Conservation (phyloP, 257 asterid genomes). For the Scutellaria barbata region DNA sequence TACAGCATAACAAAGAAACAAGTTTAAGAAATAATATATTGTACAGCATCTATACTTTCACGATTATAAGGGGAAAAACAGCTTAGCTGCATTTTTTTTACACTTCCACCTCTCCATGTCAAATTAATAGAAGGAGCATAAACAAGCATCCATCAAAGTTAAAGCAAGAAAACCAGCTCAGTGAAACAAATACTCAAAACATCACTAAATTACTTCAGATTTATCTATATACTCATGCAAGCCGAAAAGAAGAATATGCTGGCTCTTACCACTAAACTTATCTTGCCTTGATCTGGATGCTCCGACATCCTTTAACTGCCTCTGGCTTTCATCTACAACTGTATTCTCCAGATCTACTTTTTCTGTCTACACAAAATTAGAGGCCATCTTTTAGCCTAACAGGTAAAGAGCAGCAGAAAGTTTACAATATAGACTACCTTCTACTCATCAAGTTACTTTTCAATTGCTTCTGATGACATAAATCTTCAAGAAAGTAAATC, state of each 20-base stretch:
- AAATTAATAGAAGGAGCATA: slow-evolving; percentile 19
- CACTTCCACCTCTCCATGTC: slow-evolving; percentile 3
- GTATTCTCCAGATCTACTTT: slow-evolving; percentile 97
- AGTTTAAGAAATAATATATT: slow-evolving; percentile 9
- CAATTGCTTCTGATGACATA: background rate
- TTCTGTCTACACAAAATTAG: slow-evolving; percentile 73
- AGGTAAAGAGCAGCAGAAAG: slow-evolving; percentile 17
- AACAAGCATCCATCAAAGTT: background rate
- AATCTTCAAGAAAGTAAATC: slow-evolving; percentile 11
- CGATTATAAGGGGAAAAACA: slow-evolving; percentile 8
- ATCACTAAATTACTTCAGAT: slow-evolving; percentile 1
- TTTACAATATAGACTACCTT: slow-evolving; percentile 18
- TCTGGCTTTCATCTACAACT: slow-evolving; percentile 96
- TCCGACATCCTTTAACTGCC: slow-evolving; percentile 66
- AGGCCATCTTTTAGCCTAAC: slow-evolving; percentile 31
- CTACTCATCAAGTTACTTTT: slow-evolving; percentile 8
- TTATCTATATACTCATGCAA: slow-evolving; percentile 10
- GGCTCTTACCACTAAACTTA: slow-evolving; percentile 77
- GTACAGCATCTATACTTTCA: background rate
- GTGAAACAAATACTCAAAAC: background rate
- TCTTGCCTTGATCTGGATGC: slow-evolving; percentile 76
- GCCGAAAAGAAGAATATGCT: slow-evolving; percentile 10
- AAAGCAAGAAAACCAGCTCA: background rate
- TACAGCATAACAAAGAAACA: slow-evolving; percentile 14
- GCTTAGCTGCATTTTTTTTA: slow-evolving; percentile 1